Base-by-base conservation (phyloP, 768 basidiomycete genomes). In the Lactarius deliciosus region DNA sequence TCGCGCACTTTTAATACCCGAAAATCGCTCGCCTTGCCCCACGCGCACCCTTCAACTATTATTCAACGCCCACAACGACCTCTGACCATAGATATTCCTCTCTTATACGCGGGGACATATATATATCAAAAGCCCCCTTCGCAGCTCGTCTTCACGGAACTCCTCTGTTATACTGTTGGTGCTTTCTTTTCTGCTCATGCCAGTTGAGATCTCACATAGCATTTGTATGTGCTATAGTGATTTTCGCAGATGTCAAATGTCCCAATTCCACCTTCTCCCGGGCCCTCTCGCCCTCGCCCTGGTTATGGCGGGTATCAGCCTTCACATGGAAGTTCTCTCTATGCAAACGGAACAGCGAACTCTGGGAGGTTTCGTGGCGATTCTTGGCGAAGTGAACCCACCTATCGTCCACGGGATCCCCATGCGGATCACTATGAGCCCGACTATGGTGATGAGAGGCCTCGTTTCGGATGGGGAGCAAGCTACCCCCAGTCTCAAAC, bases 281-380 rank as follows among this genome's bases (percentile, higher is more conserved):
- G 77, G 45, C 71, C 82, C 40, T 75, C 82, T 66, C 77, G 82
- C 47, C 77, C 81, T 64, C 78, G 75, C 64, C 55, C 70, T 18
- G 71, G 81, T 32, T 85, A 85, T 70, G 83, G 88, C 71, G 81
- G 80, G 59, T 87, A 86, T 73, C 77, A 79, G 36, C 81, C 83
- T 34, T 74, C 79, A 64, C 77, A 77, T 30, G 71, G 77, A 45
- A 67, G 73, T 13, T 70, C 76, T 20, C 70, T 76, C 56, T 79
- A 80, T 70, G 81, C 69, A 28, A 70, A 81, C 63, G 80, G 79
- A 41, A 74, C 77, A 71, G 68, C 77, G 16, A 81, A 79, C 66
- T 75, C 73, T 68, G 83, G 83, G 69, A 76, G 82, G 68, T 57
- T 60, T 15, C 68, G 72, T 13, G 66, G 59, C 22, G 43, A 65